Conservation (phyloP, 768 basidiomycete species). For the Neoboletus magnificus region DNA sequence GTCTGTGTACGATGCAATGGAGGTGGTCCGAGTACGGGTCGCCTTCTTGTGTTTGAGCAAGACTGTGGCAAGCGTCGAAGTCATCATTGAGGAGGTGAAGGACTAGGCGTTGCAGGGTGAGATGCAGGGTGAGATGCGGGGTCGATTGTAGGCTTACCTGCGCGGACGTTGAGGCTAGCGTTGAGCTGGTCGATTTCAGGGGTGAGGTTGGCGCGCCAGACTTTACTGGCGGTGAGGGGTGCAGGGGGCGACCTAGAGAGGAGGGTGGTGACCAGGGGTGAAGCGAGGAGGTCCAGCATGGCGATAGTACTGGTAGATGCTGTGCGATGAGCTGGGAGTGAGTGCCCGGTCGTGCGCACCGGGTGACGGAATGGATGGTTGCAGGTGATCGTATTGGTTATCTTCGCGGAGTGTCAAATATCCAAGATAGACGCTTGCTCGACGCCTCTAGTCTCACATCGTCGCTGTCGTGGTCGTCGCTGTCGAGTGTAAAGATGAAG, state of each 20-base stretch:
- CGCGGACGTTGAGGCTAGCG: conserved; percentile 12
- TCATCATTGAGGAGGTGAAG: conserved; percentile 24
- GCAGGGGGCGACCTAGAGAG: conserved; percentile 13
- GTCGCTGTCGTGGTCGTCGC: conserved; percentile 1
- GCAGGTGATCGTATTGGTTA: background rate
- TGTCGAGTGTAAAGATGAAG: conserved; percentile 13
- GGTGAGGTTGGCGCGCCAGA: conserved; percentile 18
- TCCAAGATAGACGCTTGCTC: background rate
- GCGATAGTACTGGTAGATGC: background rate
- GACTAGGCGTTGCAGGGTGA: background rate
- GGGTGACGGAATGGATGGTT: background rate
- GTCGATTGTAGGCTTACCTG: conserved; percentile 2
- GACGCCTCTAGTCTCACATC: background rate
- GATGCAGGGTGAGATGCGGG: background rate
- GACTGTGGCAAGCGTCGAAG: conserved; percentile 17
- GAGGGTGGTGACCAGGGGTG: conserved; percentile 12
- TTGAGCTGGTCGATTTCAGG: conserved; percentile 17
- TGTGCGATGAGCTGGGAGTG: background rate
- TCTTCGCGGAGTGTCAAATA: conserved; percentile 4
- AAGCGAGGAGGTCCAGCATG: conserved; percentile 10
- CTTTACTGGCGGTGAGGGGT: conserved; percentile 8
- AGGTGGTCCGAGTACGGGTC: conserved; percentile 21
- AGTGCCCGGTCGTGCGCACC: background rate
- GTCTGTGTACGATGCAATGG: conserved; percentile 21
- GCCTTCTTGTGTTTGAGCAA: conserved; percentile 19